A percentile compares a stretch with the other conserved stretches of the same genome.
Conservation (phyloP, 345 rosid genomes). For the Arabidopsis arenosa region DNA sequence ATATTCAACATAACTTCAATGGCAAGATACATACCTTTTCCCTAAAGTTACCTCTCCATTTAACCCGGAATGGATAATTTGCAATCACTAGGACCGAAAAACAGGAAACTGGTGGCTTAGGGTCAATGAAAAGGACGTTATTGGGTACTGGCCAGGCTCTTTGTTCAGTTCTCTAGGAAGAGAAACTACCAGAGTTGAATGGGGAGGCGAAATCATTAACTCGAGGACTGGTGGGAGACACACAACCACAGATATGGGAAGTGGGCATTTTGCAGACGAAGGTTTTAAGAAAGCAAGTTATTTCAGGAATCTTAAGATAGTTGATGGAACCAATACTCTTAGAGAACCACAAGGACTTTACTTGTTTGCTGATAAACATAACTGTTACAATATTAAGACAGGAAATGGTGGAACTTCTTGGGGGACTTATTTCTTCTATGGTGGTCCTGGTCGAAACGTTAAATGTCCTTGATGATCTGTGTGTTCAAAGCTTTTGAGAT, state of each 20-base stretch:
- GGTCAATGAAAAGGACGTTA: slow-evolving; percentile 46
- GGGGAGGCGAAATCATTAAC: slow-evolving; percentile 76
- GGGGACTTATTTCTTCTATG: slow-evolving; percentile 63
- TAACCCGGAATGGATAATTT: neutral
- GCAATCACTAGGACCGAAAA: slow-evolving; percentile 52
- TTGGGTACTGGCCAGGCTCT: slow-evolving; percentile 70
- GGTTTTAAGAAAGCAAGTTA: slow-evolving; percentile 64
- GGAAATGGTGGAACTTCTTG: slow-evolving; percentile 49
- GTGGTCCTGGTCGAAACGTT: slow-evolving; percentile 65
- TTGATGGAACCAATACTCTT: slow-evolving; percentile 62
- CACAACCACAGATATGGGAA: slow-evolving; percentile 74
- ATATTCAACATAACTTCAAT: slow-evolving; percentile 6
- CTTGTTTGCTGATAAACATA: slow-evolving; percentile 48
- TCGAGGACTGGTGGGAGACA: slow-evolving; percentile 49
- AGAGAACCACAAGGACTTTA: slow-evolving; percentile 54
- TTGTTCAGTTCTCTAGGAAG: slow-evolving; percentile 59
- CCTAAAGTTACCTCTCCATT: slow-evolving; percentile 9
- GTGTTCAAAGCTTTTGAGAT: slow-evolving; percentile 19
- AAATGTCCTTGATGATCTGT: slow-evolving; percentile 50
- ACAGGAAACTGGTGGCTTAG: slow-evolving; percentile 80
- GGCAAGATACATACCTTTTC: slow-evolving; percentile 6
- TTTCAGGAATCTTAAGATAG: slow-evolving; percentile 56
- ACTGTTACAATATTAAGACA: slow-evolving; percentile 58
- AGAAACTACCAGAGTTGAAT: slow-evolving; percentile 61
- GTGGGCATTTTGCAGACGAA: slow-evolving; percentile 63